phyloP scores from a whole-genome alignment of 768 basidiomycete species.

The Leccinum aurantiacum region DNA sequence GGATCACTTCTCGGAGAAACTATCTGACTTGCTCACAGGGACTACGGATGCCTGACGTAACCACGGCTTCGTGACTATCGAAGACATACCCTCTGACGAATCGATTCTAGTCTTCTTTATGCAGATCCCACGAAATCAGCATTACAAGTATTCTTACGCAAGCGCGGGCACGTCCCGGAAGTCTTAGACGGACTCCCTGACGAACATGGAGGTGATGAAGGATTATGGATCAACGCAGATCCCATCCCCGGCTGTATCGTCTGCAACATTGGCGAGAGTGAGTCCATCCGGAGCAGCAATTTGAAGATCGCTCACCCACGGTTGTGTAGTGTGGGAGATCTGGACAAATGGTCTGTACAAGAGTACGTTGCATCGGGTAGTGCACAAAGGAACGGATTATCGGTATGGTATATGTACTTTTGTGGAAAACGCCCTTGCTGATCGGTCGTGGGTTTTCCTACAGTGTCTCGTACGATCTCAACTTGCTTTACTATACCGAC shows the following conservation, averaged over 20 bases:
- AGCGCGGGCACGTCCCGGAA: conserved; percentile 35
- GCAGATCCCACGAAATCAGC: conserved; percentile 80
- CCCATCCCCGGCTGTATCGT: conserved; percentile 83
- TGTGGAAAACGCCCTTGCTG: background rate
- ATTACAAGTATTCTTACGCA: conserved; percentile 73
- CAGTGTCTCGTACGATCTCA: conserved; percentile 67
- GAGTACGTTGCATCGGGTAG: conserved; percentile 87
- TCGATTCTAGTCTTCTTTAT: conserved; percentile 67
- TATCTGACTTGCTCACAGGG: conserved; percentile 43
- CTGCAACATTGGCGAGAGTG: conserved; percentile 91
- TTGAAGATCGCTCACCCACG: conserved; percentile 1
- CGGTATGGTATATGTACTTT: conserved; percentile 28
- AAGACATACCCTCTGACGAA: conserved; percentile 8
- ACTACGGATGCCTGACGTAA: conserved; percentile 90
- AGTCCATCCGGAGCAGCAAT: conserved; percentile 25
- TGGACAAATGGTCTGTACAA: conserved; percentile 88
- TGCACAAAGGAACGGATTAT: conserved; percentile 76
- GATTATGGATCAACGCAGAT: conserved; percentile 81
- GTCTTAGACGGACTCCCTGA: conserved; percentile 40
- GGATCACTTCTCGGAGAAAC: background rate
- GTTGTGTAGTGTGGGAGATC: conserved; percentile 79
- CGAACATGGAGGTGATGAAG: conserved; percentile 57
- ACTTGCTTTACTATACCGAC: background rate
- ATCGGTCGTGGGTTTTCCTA: conserved; percentile 1
- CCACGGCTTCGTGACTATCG: conserved; percentile 17